phyloP scores from a whole-genome alignment of 345 rosid species.

The Salix exigua region DNA sequence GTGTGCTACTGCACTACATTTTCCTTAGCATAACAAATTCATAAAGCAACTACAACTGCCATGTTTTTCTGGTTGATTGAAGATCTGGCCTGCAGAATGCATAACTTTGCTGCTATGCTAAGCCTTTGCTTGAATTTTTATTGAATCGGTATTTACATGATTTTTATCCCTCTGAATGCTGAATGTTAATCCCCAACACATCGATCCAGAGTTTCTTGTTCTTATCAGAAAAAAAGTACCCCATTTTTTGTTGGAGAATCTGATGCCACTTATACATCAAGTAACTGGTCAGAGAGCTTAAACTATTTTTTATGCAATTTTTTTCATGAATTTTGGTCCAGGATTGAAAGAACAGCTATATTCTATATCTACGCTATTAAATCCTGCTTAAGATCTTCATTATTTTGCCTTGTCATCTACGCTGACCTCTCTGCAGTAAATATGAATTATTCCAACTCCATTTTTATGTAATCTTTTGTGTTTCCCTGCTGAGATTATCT shows the following conservation, averaged over 20 bases:
- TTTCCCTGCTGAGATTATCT: neutral
- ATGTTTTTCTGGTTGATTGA: neutral
- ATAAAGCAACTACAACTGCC: neutral
- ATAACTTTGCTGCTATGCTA: neutral
- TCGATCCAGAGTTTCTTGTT: neutral
- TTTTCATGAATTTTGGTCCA: neutral
- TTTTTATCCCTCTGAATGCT: neutral
- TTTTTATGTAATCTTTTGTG: neutral
- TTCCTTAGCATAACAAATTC: neutral
- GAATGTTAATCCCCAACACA: neutral
- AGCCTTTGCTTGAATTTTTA: neutral
- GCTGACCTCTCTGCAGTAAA: neutral
- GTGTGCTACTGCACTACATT: slow-evolving; percentile 25
- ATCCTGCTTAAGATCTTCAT: neutral
- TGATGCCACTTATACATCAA: neutral
- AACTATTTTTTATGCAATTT: neutral
- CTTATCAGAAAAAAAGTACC: neutral
- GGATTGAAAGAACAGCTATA: neutral
- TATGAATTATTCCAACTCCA: too few relatives aligned
- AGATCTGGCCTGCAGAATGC: neutral
- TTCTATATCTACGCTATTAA: neutral
- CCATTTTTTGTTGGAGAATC: neutral
- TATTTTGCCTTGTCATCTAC: neutral
- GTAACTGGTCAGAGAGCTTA: neutral
- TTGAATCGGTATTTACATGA: neutral